These are phyloP conservation scores for Populus ilicifolia DNA, from an alignment of 345 rosid species.

Conservation along the genomic window DNA sequence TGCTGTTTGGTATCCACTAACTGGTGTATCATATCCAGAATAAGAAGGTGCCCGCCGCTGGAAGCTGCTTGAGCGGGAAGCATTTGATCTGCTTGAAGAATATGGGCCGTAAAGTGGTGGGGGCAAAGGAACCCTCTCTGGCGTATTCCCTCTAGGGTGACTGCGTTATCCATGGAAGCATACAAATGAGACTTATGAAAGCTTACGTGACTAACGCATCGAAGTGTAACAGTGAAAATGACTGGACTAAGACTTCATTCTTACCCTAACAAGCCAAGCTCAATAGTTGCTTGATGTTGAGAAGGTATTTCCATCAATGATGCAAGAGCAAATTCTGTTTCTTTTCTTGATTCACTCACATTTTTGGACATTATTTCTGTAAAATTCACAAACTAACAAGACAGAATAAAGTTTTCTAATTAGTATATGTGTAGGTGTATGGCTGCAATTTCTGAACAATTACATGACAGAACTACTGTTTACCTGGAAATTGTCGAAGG, in stretches of 20 bases:
- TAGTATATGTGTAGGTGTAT: background rate
- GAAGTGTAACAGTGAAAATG: background rate
- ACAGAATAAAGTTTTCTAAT: background rate
- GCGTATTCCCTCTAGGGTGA: conserved; percentile 39
- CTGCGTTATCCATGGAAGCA: conserved; percentile 31
- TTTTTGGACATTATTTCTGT: conserved; percentile 87
- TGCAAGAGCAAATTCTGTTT: conserved; percentile 83
- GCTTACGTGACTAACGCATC: background rate
- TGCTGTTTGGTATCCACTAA: conserved; percentile 9
- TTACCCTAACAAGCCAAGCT: conserved; percentile 81
- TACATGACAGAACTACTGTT: background rate
- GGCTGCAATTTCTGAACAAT: background rate
- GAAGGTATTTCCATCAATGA: conserved; percentile 95
- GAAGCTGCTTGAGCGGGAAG: conserved; percentile 40
- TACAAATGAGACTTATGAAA: conserved; percentile 9
- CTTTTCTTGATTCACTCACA: conserved; percentile 53
- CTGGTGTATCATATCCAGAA: conserved; percentile 22
- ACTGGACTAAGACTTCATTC: background rate
- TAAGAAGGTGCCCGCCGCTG: conserved; percentile 19
- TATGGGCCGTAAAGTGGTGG: conserved; percentile 59
- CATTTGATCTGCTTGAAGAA: conserved; percentile 30
- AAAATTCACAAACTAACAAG: conserved; percentile 82
- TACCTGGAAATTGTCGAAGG: conserved; percentile 96
- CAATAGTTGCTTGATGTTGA: conserved; percentile 89
- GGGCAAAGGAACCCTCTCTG: conserved; percentile 68